phyloP scores from a whole-genome alignment of 306 rosid genomes.

The Pyrus betulifolia region DNA sequence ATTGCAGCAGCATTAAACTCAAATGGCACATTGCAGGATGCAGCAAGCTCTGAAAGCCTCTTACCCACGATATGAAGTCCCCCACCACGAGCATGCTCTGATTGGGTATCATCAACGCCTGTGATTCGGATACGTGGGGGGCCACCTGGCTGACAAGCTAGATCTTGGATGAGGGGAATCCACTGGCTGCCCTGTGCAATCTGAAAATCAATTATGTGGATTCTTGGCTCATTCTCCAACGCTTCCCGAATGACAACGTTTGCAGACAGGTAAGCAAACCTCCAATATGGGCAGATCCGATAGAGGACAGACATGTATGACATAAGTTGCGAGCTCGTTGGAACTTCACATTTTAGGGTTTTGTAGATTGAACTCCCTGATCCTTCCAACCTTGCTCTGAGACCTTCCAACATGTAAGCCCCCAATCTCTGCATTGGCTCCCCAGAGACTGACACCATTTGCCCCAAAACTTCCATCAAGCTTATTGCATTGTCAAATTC shows the following conservation, averaged over 20 bases:
- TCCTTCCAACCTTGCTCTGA: conserved; percentile 70
- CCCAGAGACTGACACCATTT: conserved; percentile 80
- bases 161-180: conserved; percentile 50
- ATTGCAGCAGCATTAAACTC: conserved; percentile 75
- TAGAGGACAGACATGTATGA: conserved; percentile 63
- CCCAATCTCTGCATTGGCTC: conserved; percentile 75
- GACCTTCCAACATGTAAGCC: conserved; percentile 95
- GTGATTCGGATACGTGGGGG: conserved; percentile 65
- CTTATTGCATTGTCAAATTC: conserved; percentile 37
- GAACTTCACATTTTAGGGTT: conserved; percentile 63
- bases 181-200: conserved; percentile 89
- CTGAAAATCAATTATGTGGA: conserved; percentile 93
- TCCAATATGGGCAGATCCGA: conserved; percentile 69
- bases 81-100: conserved; percentile 83
- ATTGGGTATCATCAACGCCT: conserved; percentile 81
- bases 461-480: conserved; percentile 53
- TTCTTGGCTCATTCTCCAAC: conserved; percentile 49
- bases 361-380: conserved; percentile 84
- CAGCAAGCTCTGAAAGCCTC: conserved; percentile 36
- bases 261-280: conserved; percentile 64
- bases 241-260: conserved; percentile 63
- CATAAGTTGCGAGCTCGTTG: conserved; percentile 67
- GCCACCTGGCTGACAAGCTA: conserved; percentile 47
- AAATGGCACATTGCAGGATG: conserved; percentile 43
- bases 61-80: conserved; percentile 69